Conservation (phyloP, 2,329 filamentous ascomycete genomes). For the Colletotrichum lupini region DNA sequence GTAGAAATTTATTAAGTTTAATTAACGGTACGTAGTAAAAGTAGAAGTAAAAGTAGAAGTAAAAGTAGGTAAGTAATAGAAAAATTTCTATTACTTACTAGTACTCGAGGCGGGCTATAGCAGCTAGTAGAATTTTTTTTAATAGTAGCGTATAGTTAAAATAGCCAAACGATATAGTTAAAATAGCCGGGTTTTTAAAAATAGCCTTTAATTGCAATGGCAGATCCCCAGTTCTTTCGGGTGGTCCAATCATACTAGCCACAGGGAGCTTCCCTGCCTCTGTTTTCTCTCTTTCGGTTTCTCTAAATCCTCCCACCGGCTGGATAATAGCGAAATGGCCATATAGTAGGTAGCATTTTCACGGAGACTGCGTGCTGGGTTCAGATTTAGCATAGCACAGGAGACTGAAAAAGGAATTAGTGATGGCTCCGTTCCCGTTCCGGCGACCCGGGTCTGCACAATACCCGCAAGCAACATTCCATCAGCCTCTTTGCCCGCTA, state of each 20-base stretch:
- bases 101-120: too few species aligned
- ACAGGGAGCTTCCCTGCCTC: neutral
- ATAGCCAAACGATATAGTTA: too few species aligned
- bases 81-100: too few species aligned
- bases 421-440: neutral
- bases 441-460: neutral
- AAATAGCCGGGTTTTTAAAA: too few species aligned
- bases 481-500: neutral
- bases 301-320: neutral
- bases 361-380: neutral
- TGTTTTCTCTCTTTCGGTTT: neutral
- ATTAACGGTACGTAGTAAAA: too few species aligned
- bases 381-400: neutral
- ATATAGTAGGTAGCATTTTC: too few species aligned
- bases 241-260: neutral
- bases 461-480: neutral
- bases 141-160: too few species aligned
- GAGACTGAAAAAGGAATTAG: too few species aligned
- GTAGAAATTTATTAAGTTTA: too few species aligned
- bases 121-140: too few species aligned
- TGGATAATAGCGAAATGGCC: neutral
- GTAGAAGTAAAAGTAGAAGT: too few species aligned
- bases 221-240: neutral
- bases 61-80: too few species aligned
- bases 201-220: neutral